Base-by-base conservation (phyloP, 176 grass and related monocot genomes). In the Neostapfia colusana region DNA sequence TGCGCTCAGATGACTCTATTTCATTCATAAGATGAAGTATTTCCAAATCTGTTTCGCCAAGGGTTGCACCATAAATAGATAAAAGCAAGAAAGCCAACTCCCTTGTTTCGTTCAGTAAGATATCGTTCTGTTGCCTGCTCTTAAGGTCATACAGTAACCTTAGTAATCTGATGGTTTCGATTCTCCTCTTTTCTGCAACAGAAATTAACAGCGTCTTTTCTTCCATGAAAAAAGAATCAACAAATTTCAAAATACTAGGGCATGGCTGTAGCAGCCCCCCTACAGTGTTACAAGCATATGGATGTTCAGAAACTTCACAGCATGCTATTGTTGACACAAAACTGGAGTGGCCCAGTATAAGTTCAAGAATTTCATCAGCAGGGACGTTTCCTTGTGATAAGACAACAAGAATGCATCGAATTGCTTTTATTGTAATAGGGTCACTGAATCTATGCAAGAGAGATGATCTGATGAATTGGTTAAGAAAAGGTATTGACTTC, bases 361-460 rank as follows among this genome's bases (percentile, higher is more conserved):
- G 88, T 59, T 93, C 94, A 83, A 97, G 86, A 79, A 91, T 91
- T 81, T 91, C 84, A 79, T 85, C 74, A 65, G 86, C 84, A 23
- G 79, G 62, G 79, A 91, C 87, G n/a, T 72, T 93, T 67, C 86
- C 86, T 83, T 87, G 86, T 46, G 94, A 79, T 56, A 97, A 83
- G 46, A 85, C 80, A 89, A 71, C 83, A 85, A 93, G 70, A 83
- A 97, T 74, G 74, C 91, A 89, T 27, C 94, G 89, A 53, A 97
- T 56, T 72, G 94, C 88, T 89, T 93, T 97, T 83, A 91, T 75
- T 78, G 89, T 73, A 65, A 83, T 41, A 80, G 82, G 86, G 80
- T 91, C 94, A 78, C 82, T 90, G 84, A 97, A 97, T 83, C 91
- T 89, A 67, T 93, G 82, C 71, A 97, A 65, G 51, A 97, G 90